These are phyloP conservation scores for Trichosphaerium sp. DNA, from an alignment of 78 protist species.

Conservation along the genomic window DNA sequence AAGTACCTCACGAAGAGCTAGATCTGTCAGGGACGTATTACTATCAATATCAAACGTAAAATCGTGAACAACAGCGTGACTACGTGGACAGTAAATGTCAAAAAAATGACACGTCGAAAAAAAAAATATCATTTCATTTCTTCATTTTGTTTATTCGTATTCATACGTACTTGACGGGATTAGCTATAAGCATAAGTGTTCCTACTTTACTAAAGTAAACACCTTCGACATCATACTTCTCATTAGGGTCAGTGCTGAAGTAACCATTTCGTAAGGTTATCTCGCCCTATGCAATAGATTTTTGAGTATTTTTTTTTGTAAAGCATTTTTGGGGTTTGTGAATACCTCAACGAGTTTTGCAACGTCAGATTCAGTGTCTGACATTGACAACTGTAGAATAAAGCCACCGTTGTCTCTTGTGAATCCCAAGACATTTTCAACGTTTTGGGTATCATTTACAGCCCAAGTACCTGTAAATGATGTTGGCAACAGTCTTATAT, in stretches of 20 bases:
- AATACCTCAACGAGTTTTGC: too few relatives aligned
- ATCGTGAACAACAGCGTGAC: too few relatives aligned
- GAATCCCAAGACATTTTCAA: too few relatives aligned
- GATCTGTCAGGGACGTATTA: not conserved
- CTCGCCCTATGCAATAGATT: constrained; percentile 15
- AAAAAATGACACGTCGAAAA: not conserved
- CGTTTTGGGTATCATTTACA: too few relatives aligned
- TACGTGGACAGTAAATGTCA: not conserved
- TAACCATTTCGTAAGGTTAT: constrained; percentile 20
- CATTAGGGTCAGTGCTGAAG: not conserved
- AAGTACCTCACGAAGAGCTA: not conserved
- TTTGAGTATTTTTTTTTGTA: too few relatives aligned
- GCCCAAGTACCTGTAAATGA: too few relatives aligned
- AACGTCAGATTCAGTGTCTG: too few relatives aligned
- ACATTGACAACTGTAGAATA: too few relatives aligned
- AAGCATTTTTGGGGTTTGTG: too few relatives aligned
- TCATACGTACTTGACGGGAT: constrained; percentile 4
- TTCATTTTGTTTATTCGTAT: not conserved
- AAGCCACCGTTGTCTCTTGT: too few relatives aligned
- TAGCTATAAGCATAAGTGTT: not conserved
- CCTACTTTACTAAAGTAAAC: constrained; percentile 30
- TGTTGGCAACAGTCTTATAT: too few relatives aligned
- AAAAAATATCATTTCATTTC: not conserved
- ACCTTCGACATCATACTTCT: constrained; percentile 8
- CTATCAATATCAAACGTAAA: too few relatives aligned